Conservation (phyloP, 2,329 filamentous ascomycete species). For the Coniella vitis region DNA sequence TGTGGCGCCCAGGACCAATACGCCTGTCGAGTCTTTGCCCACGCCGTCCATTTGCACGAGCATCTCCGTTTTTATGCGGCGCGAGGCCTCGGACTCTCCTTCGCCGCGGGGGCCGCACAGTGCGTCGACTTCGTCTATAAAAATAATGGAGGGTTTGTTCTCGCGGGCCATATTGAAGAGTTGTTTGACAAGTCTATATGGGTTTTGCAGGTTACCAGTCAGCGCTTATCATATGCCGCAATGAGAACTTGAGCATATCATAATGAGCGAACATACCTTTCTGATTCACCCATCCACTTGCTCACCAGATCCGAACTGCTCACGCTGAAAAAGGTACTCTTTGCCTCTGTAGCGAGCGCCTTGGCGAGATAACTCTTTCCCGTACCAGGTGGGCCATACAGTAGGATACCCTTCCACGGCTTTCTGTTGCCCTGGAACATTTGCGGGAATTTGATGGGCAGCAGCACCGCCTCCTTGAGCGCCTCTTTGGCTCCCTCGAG, state of each 20-base stretch:
- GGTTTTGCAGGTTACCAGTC: too few species aligned
- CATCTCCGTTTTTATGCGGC: slow-evolving; percentile 97
- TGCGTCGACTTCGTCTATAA: slow-evolving; percentile 97
- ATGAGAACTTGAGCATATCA: too few species aligned
- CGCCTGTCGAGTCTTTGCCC: slow-evolving; percentile 87
- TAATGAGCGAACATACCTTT: slow-evolving; percentile 64
- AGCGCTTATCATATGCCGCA: too few species aligned
- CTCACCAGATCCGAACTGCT: slow-evolving; percentile 95
- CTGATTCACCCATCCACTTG: slow-evolving; percentile 99
- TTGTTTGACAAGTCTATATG: slow-evolving; percentile 79
- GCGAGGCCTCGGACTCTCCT: slow-evolving; percentile 94
- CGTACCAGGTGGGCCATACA: slow-evolving; percentile 93
- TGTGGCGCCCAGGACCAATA: slow-evolving; percentile 90
- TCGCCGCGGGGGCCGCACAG: slow-evolving; percentile 88
- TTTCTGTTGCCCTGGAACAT: slow-evolving; percentile 93
- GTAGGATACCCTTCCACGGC: slow-evolving; percentile 95
- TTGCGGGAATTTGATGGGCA: slow-evolving; percentile 97
- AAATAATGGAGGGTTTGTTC: slow-evolving; percentile 97
- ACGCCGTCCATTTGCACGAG: slow-evolving; percentile 99
- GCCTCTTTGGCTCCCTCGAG: slow-evolving; percentile 93
- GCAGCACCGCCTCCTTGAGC: slow-evolving; percentile 91
- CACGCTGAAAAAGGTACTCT: slow-evolving; percentile 98
- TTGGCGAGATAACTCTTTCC: slow-evolving; percentile 98
- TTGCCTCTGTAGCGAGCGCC: slow-evolving; percentile 94
- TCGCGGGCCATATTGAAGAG: slow-evolving; percentile 97